These are phyloP conservation scores for Diaporthe velutina DNA, from an alignment of 2,329 filamentous ascomycete genomes.

Conservation along the genomic window DNA sequence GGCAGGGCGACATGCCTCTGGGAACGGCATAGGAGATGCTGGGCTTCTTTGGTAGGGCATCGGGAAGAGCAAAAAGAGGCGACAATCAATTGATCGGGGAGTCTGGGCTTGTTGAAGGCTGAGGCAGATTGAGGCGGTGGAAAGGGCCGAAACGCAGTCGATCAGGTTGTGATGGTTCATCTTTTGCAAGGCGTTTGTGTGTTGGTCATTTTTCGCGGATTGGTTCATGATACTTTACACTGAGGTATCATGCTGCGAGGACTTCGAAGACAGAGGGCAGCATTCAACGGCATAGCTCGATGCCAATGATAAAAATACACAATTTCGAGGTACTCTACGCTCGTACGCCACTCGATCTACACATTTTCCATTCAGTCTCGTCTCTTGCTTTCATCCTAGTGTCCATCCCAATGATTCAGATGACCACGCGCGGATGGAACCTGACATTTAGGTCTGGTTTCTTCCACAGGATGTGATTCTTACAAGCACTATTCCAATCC, in stretches of 20 bases:
- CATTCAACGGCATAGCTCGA: not conserved
- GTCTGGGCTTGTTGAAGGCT: not conserved
- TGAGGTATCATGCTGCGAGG: not conserved
- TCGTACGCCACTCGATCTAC: conserved; percentile 50
- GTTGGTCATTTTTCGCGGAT: too few relatives aligned
- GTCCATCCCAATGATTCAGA: conserved; percentile 17
- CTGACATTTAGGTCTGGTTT: conserved; percentile 45
- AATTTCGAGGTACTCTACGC: not conserved
- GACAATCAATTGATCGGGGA: not conserved
- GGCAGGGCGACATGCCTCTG: not conserved
- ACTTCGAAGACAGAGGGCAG: not conserved
- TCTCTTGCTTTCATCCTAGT: conserved; percentile 42
- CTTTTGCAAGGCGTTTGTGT: too few relatives aligned
- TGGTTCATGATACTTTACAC: not conserved
- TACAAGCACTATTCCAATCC: conserved; percentile 43
- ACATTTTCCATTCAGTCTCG: not conserved
- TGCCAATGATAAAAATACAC: not conserved
- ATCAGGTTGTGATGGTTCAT: too few relatives aligned
- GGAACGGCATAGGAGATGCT: not conserved
- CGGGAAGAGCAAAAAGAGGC: too few relatives aligned
- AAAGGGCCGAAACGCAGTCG: too few relatives aligned
- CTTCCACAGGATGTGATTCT: conserved; percentile 48
- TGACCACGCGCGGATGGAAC: conserved; percentile 29
- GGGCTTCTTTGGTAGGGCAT: not conserved
- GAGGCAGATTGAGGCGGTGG: too few relatives aligned